Base-by-base conservation (phyloP, 2,329 filamentous ascomycete genomes). In the Colletotrichum cuscutae region DNA sequence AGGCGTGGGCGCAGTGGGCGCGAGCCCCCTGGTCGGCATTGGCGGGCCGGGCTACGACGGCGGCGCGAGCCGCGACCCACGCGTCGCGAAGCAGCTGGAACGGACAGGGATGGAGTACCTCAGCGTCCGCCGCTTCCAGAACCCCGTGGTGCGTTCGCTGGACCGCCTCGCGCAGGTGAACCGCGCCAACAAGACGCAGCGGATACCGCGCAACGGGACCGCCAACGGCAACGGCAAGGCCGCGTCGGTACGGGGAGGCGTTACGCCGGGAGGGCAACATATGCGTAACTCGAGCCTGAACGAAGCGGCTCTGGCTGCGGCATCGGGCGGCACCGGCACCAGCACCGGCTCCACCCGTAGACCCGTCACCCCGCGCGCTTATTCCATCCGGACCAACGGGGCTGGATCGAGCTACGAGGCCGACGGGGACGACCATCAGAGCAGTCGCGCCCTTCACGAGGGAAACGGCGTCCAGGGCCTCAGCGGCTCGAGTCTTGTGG, bases 51-150 rank as follows among this genome's bases (percentile, higher is more conserved):
- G 86, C n/a, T 90, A 89, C 73, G 89, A 91, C 70, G 86, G 84
- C 13, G 79, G 78, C 42, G 81, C 77, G 71, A 84, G 86, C 59
- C 83, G 88, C 19, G 91, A 94, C 77, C 91, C 91, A 1, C 87
- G 92, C 5, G 86, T 93, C 32, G 86, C 88, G 77, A 89, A 90
- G 78, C 87, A 92, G 61, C 87, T 94, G 66, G 92, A 94, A 79
- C 88, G 91, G 59, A 93, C 92, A 1, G 91, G 90, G 19, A 89
- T 93, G 81, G 92, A 94, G 78, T 94, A 94, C 79, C 86, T 91
- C n/a, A 92, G 94, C 9, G 91, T 95, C 42, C 88, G 92, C 66
- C 86, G 93, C 57, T 92, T 92, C 78, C 91, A 93, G 77, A 93
- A 94, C 76, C 92, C 93, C 0, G 86, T 94, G 22, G 89, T 88